These are phyloP conservation scores for Colletotrichum sp. DNA, from an alignment of 2,329 filamentous ascomycete genomes.

Conservation along the genomic window DNA sequence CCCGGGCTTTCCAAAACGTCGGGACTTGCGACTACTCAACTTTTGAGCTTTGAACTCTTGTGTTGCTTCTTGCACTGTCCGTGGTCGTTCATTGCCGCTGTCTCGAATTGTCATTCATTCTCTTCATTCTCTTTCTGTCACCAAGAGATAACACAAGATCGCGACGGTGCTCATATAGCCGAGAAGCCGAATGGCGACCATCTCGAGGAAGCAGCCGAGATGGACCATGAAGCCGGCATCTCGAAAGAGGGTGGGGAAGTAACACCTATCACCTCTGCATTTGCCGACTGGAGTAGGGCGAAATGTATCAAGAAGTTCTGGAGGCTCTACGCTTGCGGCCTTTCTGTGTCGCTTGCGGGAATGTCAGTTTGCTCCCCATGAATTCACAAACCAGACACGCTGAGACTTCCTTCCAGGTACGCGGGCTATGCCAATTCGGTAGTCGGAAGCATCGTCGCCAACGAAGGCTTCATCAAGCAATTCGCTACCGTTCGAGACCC, in stretches of 20 bases:
- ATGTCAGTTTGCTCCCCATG: not conserved
- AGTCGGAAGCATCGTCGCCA: not conserved
- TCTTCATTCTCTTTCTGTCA: not conserved
- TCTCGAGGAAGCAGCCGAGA: not conserved
- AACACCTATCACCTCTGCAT: not conserved
- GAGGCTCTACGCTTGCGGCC: not conserved
- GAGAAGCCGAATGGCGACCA: not conserved
- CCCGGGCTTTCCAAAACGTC: not conserved
- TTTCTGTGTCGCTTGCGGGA: not conserved
- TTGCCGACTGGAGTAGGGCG: not conserved
- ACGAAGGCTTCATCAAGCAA: constrained; percentile 2
- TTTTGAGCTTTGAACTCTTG: not conserved
- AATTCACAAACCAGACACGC: not conserved
- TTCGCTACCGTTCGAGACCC: not conserved
- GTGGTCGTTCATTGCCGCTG: not conserved
- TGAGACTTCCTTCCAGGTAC: not conserved
- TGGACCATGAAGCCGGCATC: not conserved
- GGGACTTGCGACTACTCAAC: not conserved
- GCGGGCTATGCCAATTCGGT: not conserved
- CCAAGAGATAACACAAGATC: not conserved
- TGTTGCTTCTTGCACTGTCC: no score
- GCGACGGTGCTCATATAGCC: not conserved
- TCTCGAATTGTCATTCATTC: not conserved
- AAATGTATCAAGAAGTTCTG: not conserved
- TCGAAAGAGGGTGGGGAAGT: not conserved